These are phyloP conservation scores for Leccinellum luteum DNA, from an alignment of 768 basidiomycete species.

Conservation along the genomic window DNA sequence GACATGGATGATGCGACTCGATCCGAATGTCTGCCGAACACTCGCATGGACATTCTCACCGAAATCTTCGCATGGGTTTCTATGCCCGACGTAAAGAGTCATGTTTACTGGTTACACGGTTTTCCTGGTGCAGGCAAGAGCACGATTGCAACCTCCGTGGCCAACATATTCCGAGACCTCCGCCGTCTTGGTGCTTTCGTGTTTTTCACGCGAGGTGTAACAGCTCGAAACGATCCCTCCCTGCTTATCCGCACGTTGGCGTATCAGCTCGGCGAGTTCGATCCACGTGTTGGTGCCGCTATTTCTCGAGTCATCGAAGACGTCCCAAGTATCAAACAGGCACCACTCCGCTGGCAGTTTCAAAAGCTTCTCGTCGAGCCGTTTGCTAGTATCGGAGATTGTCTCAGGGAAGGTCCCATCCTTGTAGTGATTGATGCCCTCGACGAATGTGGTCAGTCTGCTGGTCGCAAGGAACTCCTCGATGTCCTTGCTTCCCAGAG, in stretches of 20 bases:
- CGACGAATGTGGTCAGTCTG: slow-evolving; percentile 31
- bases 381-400: slow-evolving; percentile 14
- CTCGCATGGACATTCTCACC: slow-evolving; percentile 29
- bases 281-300: slow-evolving; percentile 25
- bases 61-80: slow-evolving; percentile 26
- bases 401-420: slow-evolving; percentile 25
- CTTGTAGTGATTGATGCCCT: slow-evolving; percentile 36
- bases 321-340: slow-evolving; percentile 29
- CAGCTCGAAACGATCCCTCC: slow-evolving; percentile 28
- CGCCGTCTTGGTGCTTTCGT: slow-evolving; percentile 36
- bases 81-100: slow-evolving; percentile 17
- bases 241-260: slow-evolving; percentile 35
- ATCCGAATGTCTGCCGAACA: slow-evolving; percentile 30
- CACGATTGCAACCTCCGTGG: slow-evolving; percentile 34
- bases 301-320: slow-evolving; percentile 27
- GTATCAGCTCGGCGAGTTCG: slow-evolving; percentile 33
- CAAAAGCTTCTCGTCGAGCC: slow-evolving; percentile 34
- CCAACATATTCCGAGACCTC: slow-evolving; percentile 31
- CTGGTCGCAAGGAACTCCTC: slow-evolving; percentile 28
- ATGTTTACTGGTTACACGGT: slow-evolving; percentile 35
- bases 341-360: slow-evolving; percentile 32
- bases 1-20: slow-evolving; percentile 30
- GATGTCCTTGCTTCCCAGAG: slow-evolving; percentile 26
- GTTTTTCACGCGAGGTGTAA: slow-evolving; percentile 34
- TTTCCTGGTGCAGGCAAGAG: slow-evolving; percentile 39